Evolutionary conservation across 2,329 filamentous ascomycete genomes (phyloP), one percentile per base, ranked within the genome.

Genomic region (Aspergillus texensis): DNA sequence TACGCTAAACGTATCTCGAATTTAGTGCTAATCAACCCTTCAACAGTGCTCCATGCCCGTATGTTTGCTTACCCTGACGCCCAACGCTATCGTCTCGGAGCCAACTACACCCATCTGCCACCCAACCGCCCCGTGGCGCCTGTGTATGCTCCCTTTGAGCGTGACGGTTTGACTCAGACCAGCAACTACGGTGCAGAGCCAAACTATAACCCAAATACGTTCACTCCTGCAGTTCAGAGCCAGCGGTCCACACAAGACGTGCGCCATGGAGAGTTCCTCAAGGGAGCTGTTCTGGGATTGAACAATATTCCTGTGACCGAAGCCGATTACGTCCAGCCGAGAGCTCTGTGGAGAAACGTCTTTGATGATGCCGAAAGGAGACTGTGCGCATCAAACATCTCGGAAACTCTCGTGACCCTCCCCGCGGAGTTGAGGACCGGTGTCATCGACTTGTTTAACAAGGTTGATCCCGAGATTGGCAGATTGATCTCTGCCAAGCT

Each of bases 11-110:
- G 6, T 11, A 58, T 16, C 9, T 30, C 9, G 28, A 41, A 39
- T 24, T 41, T 54, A 43, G 26, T 53, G 46, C 43, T 50, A 10
- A 28, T 58, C 76, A 78, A 61, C 57, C 67, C 10, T 32, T 26
- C 1, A 30, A 58, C 28, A 76, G 83, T 89, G 50, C 82, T 89
- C 0, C 87, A 89, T 73, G 83, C 84, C 0, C 82, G 87, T 19
- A 79, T 88, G 65, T 89, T 88, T 74, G 83, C 84, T 4, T 89
- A 89, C 72, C 83, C 85, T 0, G 87, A 89, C 61, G 85, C 77
- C 6, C 72, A 75, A 19, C 71, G 77, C 32, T 77, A 80, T 69
- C 75, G 79, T 8, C 68, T 81, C 14, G 79, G 79, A 10, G 73
- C 72, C 19, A 81, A 81, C 62, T 80, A 80, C 65, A 75, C 77